These are phyloP conservation scores for Chrysoporthe austroafricana DNA, from an alignment of 2,329 filamentous ascomycete genomes.

Conservation along the genomic window DNA sequence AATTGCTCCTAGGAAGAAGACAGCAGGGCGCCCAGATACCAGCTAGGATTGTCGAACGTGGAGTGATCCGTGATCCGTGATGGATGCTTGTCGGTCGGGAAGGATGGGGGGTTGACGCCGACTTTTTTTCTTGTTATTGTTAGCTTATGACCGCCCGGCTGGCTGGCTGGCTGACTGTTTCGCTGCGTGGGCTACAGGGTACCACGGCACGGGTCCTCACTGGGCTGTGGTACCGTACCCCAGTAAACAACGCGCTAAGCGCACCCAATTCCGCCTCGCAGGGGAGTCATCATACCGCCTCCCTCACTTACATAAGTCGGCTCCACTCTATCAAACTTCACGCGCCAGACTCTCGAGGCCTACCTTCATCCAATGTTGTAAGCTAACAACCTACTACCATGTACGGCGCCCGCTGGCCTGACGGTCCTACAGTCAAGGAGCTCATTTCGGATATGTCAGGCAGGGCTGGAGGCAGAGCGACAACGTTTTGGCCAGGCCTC, in stretches of 20 bases:
- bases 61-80: background rate
- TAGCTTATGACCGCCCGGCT: background rate
- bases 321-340: background rate
- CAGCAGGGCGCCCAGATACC: background rate
- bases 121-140: constrained; percentile 8
- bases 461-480: background rate
- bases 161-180: too few relatives aligned
- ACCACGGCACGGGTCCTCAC: too few relatives aligned
- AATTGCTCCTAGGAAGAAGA: background rate
- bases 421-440: too few relatives aligned
- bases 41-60: background rate
- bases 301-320: background rate
- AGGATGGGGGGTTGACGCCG: background rate
- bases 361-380: too few relatives aligned
- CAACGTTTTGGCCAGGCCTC: background rate
- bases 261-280: background rate
- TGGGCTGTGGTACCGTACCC: too few relatives aligned
- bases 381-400: too few relatives aligned
- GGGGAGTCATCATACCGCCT: background rate
- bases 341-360: too few relatives aligned
- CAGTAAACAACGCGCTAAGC: constrained; percentile 8
- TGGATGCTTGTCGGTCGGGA: background rate
- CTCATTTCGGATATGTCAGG: background rate
- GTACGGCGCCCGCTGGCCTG: too few relatives aligned
- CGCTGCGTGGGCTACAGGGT: background rate